Percentiles rank a stretch among this genome's conserved stretches.
phyloP scores from a whole-genome alignment of 2,329 filamentous ascomycete genomes.

The Fusarium nelsonii region DNA sequence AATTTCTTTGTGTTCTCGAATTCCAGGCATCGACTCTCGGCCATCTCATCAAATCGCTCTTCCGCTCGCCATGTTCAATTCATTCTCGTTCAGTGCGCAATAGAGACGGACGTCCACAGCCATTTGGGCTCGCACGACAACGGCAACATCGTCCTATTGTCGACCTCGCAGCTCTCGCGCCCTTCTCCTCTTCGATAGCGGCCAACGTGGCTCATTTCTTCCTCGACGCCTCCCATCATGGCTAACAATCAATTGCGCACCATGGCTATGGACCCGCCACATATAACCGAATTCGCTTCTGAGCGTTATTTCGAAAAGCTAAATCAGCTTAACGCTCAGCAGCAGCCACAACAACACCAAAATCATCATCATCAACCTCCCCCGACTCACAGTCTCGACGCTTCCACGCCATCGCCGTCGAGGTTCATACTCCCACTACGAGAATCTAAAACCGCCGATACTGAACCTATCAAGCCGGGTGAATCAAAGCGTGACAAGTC shows the following conservation, averaged over 20 bases:
- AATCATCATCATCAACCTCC: constrained; percentile 41
- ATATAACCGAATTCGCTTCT: constrained; percentile 75
- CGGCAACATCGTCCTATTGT: constrained; percentile 40
- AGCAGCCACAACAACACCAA: constrained; percentile 54
- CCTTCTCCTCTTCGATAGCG: constrained; percentile 12
- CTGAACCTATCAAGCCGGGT: constrained; percentile 47
- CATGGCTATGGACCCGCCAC: constrained; percentile 69
- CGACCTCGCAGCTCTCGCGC: constrained; percentile 8
- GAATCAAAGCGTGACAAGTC: constrained; percentile 59
- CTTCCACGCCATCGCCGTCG: constrained; percentile 51
- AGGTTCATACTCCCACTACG: constrained; percentile 65
- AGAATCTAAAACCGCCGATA: constrained; percentile 53
- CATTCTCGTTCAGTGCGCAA: constrained; percentile 47
- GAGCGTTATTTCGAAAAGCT: constrained; percentile 74
- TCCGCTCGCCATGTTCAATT: constrained; percentile 49
- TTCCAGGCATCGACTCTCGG: constrained; percentile 17
- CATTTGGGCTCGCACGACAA: constrained; percentile 47
- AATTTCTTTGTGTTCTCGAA: constrained; percentile 18
- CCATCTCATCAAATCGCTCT: constrained; percentile 25
- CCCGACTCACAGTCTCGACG: constrained; percentile 33
- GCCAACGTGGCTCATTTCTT: constrained; percentile 40
- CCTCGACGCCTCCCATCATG: constrained; percentile 47
- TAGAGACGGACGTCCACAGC: constrained; percentile 53
- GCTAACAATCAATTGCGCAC: constrained; percentile 50
- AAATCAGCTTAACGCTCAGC: constrained; percentile 64